Evolutionary conservation across 768 basidiomycete species (phyloP), one percentile per base, ranked within the genome.

Genomic region (Coprinellus micaceus): DNA sequence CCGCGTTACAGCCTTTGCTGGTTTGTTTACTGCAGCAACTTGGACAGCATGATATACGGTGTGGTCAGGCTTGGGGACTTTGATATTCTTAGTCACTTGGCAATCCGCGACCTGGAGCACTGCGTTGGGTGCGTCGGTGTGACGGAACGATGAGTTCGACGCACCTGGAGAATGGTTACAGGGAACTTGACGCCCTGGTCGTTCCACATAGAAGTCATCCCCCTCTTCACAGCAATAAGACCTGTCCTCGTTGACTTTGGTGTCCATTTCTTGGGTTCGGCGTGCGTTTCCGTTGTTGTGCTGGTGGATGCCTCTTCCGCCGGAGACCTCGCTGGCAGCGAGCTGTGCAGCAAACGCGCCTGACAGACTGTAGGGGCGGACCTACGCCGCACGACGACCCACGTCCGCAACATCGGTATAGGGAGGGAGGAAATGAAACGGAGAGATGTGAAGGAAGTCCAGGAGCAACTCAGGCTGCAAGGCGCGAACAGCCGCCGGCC

Each of bases 161-260:
- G 60, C 61, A 94, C 96, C 81, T 98, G 94, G 39, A 99, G 82
- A 47, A 99, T 85, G 0, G 97, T 99, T 26, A 97, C 93, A 1
- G 97, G 96, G 61, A 89, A 77, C 48, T 90, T 80, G 33, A 83
- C 84, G 24, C 97, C 97, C 56, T 92, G 87, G 67, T 89, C 82
- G 66, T 94, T 91, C 91, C 93, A 98, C 65, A 98, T 74, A 13
- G 83, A 83, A 10, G 91, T 89, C 97, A 98, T 98, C 44, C 97
- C 97, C 54, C 93, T 85, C 77, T 99, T 99, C 56, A 88, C 82
- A 24, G 94, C 96, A 69, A 99, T 88, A 59, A 97, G 77, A 7
- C 97, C 97, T 0, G 94, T 96, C 56, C 97, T 82, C 60, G 89
- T 81, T 6, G 92, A 94, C 58, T 80, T 77, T 46, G 95, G 86